Percentiles rank a stretch among this genome's conserved stretches.
Evolutionary conservation across 169 alveolate species (phyloP).

Genomic region (Plasmodium gallinaceum): DNA sequence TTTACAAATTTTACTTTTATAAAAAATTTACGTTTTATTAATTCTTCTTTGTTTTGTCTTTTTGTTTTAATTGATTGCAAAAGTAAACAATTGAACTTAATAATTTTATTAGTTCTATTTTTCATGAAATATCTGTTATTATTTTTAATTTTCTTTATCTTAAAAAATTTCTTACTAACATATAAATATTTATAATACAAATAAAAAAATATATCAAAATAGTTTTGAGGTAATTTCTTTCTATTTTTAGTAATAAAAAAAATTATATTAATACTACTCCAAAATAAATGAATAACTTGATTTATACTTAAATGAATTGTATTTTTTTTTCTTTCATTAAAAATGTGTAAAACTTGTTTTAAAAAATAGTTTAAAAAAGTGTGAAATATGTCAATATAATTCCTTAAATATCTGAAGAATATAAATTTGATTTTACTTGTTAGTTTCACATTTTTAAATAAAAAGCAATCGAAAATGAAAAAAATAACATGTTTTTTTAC

Average conservation of each 20-base stretch:
- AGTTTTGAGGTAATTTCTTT: background rate
- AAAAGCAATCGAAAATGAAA: background rate
- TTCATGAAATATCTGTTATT: too few species aligned
- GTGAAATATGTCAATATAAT: slow-evolving; percentile 1
- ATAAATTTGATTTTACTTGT: background rate
- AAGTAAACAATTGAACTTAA: too few species aligned
- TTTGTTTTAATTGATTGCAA: too few species aligned
- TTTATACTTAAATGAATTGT: slow-evolving; percentile 23
- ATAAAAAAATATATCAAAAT: background rate
- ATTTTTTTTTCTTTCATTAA: slow-evolving; percentile 15
- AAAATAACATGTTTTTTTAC: background rate
- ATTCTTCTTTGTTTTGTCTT: too few species aligned
- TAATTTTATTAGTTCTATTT: too few species aligned
- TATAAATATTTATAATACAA: background rate
- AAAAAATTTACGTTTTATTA: too few species aligned
- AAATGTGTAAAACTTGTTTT: background rate
- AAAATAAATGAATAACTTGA: slow-evolving; percentile 3
- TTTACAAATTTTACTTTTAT: too few species aligned
- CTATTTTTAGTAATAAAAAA: slow-evolving; percentile 12
- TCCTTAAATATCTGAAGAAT: background rate
- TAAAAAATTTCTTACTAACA: background rate
- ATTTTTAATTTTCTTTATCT: too few species aligned
- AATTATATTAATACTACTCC: slow-evolving; percentile 1
- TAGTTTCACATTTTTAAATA: background rate
- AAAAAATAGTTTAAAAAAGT: slow-evolving; percentile 7